Conservation (phyloP, 306 rosid genomes). For the Vigna reflexopilosa region DNA sequence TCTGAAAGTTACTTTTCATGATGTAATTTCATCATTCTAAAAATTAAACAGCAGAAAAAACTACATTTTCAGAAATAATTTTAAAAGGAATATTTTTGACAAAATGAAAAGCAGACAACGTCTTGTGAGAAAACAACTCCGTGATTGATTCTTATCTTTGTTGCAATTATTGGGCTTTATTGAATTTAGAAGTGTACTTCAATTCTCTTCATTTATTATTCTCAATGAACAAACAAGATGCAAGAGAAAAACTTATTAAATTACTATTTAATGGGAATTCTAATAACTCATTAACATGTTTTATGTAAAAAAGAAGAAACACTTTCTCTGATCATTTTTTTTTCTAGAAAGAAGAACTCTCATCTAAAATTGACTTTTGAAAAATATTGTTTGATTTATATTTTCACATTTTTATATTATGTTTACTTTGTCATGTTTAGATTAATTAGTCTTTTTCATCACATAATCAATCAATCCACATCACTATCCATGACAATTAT, state of each 20-base stretch:
- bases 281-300: no score
- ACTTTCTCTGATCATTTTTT: not conserved
- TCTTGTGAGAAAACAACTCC: not conserved
- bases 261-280: no score
- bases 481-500: conserved; percentile 3
- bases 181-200: not conserved
- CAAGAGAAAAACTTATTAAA: no score
- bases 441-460: not conserved
- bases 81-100: not conserved
- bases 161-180: not conserved
- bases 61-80: not conserved
- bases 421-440: not conserved
- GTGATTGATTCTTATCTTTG: not conserved
- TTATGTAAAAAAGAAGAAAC: no score
- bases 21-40: no score
- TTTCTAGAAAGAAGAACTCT: not conserved
- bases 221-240: no score
- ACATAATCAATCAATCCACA: not conserved
- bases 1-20: no score
- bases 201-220: no score
- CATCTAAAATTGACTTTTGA: not conserved
- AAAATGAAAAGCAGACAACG: not conserved
- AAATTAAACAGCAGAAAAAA: no score
- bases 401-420: not conserved
- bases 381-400: not conserved